Evolutionary conservation across 139 green algal species (phyloP), one percentile per base, ranked within the genome.

Genomic region (Asterochloris sp.): DNA sequence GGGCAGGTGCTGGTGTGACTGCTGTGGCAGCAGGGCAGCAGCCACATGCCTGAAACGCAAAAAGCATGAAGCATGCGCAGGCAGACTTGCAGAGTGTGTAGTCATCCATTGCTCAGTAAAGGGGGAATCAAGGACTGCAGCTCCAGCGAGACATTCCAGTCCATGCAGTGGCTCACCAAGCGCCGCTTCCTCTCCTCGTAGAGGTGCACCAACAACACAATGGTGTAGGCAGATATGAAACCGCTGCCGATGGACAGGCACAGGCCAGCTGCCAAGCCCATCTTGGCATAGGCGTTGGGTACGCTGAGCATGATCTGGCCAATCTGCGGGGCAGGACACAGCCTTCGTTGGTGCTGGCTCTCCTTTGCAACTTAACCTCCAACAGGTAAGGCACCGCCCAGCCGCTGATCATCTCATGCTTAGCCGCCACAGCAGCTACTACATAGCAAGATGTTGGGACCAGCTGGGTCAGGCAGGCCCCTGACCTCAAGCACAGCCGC

Each of bases 221-320:
- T 69, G 61, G 76, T 81, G 76, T 81, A 81, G 61, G n/a, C 60
- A 24, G 61, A 73, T 23, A 81, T 73, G 23, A 81, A 62, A 60
- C 76, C 76, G 69, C 76, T 81, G 15, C 21, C 60, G 17, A 81
- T 11, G n/a, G 76, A 81, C 23, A 81, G 11, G n/a, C 69, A 54
- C 24, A 81, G 76, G 10, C 76, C 76, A 61, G 76, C 61, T 27
- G 21, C 61, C 76, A 81, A 60, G 12, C 76, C 76, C 76, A 81
- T 81, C 61, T 81, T 81, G 76, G 76, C 76, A 61, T 60, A 73
- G 23, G 76, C 76, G 60, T 81, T 81, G 64, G 76, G 76, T 62
- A 81, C 73, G 61, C 54, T 60, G 54, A 81, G 76, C 76, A 81
- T 81, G 61, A 81, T 81, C 14, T 81, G 76, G 13, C 76, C 76